Percentiles rank a stretch among this genome's conserved stretches.
Conservation (phyloP, 495 filamentous ascomycete species). For the Staphylotrichum longicolle region DNA sequence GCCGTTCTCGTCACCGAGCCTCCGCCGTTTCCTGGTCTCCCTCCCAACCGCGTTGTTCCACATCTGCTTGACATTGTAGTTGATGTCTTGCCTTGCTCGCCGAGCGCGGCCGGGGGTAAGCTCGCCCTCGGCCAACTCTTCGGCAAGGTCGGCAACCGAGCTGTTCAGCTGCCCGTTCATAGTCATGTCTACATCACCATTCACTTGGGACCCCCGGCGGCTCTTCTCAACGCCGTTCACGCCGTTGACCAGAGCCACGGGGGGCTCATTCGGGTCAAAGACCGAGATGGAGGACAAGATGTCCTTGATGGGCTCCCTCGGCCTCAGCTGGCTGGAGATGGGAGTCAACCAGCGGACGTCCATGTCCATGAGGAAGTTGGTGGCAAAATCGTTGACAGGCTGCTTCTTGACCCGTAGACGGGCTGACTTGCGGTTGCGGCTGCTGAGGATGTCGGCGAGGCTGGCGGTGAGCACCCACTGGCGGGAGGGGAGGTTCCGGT, state of each 20-base stretch:
- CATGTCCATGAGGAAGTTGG: constrained; percentile 46
- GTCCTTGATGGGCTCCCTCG: constrained; percentile 30
- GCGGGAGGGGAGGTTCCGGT: constrained; percentile 27
- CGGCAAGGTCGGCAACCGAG: constrained; percentile 11
- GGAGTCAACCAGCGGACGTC: constrained; percentile 46
- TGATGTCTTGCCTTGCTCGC: constrained; percentile 43
- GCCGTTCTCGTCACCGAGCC: constrained; percentile 32
- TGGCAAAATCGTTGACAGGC: constrained; percentile 25
- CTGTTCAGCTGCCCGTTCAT: constrained; percentile 23
- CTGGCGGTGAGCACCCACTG: constrained; percentile 43
- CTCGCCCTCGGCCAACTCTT: constrained; percentile 32
- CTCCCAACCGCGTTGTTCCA: constrained; percentile 49
- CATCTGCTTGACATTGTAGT: constrained; percentile 53
- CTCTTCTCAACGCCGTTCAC: constrained; percentile 25
- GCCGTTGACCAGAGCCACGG: constrained; percentile 26
- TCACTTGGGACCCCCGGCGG: constrained; percentile 1
- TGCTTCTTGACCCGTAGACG: constrained; percentile 41
- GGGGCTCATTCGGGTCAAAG: constrained; percentile 30
- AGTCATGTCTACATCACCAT: constrained; percentile 35
- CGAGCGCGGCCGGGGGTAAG: constrained; percentile 42
- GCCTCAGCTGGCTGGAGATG: constrained; percentile 27
- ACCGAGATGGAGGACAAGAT: constrained; percentile 33
- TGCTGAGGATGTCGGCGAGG: constrained; percentile 41
- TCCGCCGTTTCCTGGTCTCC: constrained; percentile 43
- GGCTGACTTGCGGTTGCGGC: constrained; percentile 37